These are phyloP conservation scores for Pyracantha coccinea DNA, from an alignment of 331 rosid genomes.

Conservation along the genomic window DNA sequence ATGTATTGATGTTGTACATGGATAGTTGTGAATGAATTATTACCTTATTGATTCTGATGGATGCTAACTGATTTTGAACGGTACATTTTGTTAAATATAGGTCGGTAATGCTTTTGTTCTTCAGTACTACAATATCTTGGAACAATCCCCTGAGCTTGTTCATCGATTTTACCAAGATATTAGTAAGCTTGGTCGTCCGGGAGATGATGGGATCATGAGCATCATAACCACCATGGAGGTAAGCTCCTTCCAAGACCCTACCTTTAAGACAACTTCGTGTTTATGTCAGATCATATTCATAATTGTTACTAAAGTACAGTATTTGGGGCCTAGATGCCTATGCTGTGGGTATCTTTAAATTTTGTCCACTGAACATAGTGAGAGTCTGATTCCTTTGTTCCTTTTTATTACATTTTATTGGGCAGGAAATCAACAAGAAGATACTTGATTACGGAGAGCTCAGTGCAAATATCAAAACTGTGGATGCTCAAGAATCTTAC, in stretches of 20 bases:
- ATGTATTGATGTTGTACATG: slow-evolving; percentile 12
- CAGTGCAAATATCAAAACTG: slow-evolving; percentile 49
- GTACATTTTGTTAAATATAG: slow-evolving; percentile 18
- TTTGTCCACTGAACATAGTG: background rate
- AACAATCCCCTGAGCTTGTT: slow-evolving; percentile 71
- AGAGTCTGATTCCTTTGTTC: background rate
- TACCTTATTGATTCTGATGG: background rate
- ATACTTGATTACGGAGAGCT: slow-evolving; percentile 56
- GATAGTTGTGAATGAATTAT: background rate
- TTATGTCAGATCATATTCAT: background rate
- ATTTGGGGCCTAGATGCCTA: background rate
- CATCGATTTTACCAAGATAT: slow-evolving; percentile 75
- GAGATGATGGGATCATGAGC: slow-evolving; percentile 48
- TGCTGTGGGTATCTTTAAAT: background rate
- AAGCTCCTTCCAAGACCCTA: slow-evolving; percentile 19
- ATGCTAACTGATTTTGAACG: slow-evolving; percentile 2
- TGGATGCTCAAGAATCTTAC: slow-evolving; percentile 81
- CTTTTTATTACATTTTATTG: background rate
- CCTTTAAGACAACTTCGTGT: background rate
- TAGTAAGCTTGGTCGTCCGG: slow-evolving; percentile 81
- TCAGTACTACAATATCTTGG: slow-evolving; percentile 77
- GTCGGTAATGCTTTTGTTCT: slow-evolving; percentile 86
- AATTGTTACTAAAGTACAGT: background rate
- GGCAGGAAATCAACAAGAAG: slow-evolving; percentile 75
- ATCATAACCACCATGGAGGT: slow-evolving; percentile 70